Evolutionary conservation across 345 rosid genomes (phyloP), one percentile per base, ranked within the genome.

Genomic region (Eucalyptus viminalis): DNA sequence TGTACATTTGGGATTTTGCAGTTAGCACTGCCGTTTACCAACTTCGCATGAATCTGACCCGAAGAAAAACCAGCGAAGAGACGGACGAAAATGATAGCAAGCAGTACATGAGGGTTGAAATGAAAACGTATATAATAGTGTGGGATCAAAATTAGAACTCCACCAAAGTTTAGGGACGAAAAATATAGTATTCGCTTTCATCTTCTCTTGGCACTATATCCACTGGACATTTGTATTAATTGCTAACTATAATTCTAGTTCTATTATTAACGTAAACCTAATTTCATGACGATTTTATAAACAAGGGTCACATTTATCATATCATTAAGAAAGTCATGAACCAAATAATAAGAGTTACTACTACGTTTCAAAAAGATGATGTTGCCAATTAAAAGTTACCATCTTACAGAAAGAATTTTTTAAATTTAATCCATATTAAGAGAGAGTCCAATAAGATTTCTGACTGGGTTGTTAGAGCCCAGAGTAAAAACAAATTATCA

Each of bases 231-330:
- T 34, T 72, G 25, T 72, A 34, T 34, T 72, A 72, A 69, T 34
- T 0, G 40, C 43, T 9, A 69, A 72, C 6, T 21, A 72, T 72
- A 72, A 10, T 10, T 0, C 81, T 34, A 34, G 44, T 0, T 72
- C 22, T 0, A 19, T 19, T 37, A 37, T 37, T 11, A 37, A 11
- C 1, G 21, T 65, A n/a, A n/a, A 65, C 9, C 21, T 65, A 65
- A 14, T n/a, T 62, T 56, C 29, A 24, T 56, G 62, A 13, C 17
- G 4, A 62, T 27, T 62, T 1, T 34, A 34, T 69, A 24, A 31
- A 34, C 1, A n/a, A n/a, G 1, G 22, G 24, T 69, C 12, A 5
- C 44, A 1, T 72, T 72, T 19, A 17, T 19, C 44, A 15, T 17
- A 19, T 34, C 44, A 19, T 67, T 15, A 67, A 14, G 9, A 4